Base-by-base conservation (phyloP, 805 yeast genomes). In the Wickerhamiella siamensis region DNA sequence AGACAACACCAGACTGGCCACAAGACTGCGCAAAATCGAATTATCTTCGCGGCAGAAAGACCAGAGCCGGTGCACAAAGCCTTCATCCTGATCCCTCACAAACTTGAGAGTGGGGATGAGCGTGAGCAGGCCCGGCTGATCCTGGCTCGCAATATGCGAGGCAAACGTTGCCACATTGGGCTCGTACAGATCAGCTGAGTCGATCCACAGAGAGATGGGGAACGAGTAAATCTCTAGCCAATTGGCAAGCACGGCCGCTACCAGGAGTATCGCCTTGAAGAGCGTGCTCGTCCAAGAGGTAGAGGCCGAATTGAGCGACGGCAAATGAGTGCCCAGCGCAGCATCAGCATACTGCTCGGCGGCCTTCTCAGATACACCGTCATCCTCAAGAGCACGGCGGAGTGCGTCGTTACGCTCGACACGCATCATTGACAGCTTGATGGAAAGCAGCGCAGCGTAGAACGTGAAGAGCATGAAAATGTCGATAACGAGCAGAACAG, bases 351-450 rank as follows among this genome's bases (percentile, higher is more conserved):
- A 49, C 27, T 48, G 45, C 35, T 55, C 67, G 9, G 95, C 95
- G 27, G 81, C 80, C 37, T 66, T 59, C 32, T 75, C 74, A 35
- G 81, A 71, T 27, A 88, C 73, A 20, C 98, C 97, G 55, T 88
- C 98, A 58, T 88, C 98, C 64, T 87, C 91, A 48, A 88, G 67
- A 22, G 83, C 84, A 47, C 74, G 76, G 56, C 79, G 77, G 56
- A 86, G 72, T 42, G 75, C 74, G 45, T 83, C 76, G 37, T 84
- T 80, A 49, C 83, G 75, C 61, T 87, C 83, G 43, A 91, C 91
- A 46, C 82, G 69, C 57, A 75, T 76, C 59, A 88, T 83, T 61
- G 91, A 95, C 36, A 88, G 76, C 63, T 88, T 88, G 59, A 88
- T 70, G 2, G 94, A 77, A 50, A 88, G 71, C 42, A 83, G 73